These are phyloP conservation scores for Monosporozyma siamensis DNA, from an alignment of 805 yeast genomes.

Conservation along the genomic window DNA sequence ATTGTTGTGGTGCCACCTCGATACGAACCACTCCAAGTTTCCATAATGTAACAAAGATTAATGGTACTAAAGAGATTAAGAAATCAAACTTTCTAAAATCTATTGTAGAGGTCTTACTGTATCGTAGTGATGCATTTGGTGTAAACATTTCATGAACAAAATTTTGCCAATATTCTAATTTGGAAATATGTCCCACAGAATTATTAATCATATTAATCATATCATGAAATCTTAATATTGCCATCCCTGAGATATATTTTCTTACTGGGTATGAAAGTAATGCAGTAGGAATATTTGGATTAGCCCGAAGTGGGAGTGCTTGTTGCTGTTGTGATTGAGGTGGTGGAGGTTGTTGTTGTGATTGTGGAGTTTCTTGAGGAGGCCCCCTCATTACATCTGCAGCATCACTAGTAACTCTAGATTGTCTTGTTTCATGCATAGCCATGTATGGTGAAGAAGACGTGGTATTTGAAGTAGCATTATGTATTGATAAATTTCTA, in stretches of 20 bases:
- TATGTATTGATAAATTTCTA: neutral
- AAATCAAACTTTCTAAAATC: constrained; percentile 55
- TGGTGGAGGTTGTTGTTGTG: constrained; percentile 5
- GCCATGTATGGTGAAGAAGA: neutral
- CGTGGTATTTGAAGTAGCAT: neutral
- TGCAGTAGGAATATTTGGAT: constrained; percentile 6
- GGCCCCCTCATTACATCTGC: neutral
- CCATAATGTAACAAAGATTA: constrained; percentile 41
- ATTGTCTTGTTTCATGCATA: neutral
- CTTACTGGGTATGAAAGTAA: constrained; percentile 24
- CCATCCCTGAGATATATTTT: constrained; percentile 39
- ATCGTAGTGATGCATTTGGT: constrained; percentile 40
- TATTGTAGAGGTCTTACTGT: constrained; percentile 37
- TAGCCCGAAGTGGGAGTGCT: neutral
- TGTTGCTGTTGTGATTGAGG: constrained; percentile 5
- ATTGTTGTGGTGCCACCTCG: constrained; percentile 39
- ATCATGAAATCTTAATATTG: constrained; percentile 42
- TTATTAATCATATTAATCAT: constrained; percentile 39
- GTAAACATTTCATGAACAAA: constrained; percentile 44
- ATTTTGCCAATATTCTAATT: constrained; percentile 42
- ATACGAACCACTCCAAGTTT: constrained; percentile 41
- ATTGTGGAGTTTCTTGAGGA: neutral
- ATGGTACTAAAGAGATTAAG: constrained; percentile 24
- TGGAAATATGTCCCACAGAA: constrained; percentile 35
- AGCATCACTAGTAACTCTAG: neutral